Evolutionary conservation across 2,329 filamentous ascomycete species (phyloP), one percentile per base, ranked within the genome.

Genomic region (Epichloe baconii): DNA sequence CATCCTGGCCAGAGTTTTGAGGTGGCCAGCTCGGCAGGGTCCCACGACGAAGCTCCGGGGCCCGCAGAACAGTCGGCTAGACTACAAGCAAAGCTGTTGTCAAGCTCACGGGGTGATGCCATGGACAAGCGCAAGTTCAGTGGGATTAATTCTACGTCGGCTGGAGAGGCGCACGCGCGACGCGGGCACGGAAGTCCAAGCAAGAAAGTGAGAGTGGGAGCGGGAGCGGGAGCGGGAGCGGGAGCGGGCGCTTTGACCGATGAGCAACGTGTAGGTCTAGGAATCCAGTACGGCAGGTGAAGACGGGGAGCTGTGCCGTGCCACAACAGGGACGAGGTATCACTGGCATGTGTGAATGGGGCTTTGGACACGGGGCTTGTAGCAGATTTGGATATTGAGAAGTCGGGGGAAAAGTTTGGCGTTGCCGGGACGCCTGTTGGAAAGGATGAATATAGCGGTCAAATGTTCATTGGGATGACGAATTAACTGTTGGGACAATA

Each of bases 1-100:
- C 74, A 79, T 48, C 68, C 75, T 1, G 69, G 73, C 10, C 70
- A 74, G 61, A 77, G 73, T 55, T 76, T 78, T 23, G 77, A 78
- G 42, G 67, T 75, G 3, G 70, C 68, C 0, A 67, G 66, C 53
- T 70, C 73, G 1, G 64, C 63, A 2, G 69, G 62, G 6, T 72
- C 70, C 14, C 66, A 70, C 26, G 72, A 75, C 44, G 70, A 56
- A 17, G 72, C 71, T 8, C 72, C 73, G 1, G 63, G 64, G 1
- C 68, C 71, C 14, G 62, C 66, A 2, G 75, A 77, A 54, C 58
- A 58, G 59, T 68, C 70, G 21, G 70, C 68, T 5, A 71, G 70
- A 53, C 64, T 77, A 55, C 75, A 79, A 57, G 72, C 75, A n/a
- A 76, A 71, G 58, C 61, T 78, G 1, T 71, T 76, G 52, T 70